These are phyloP conservation scores for Phaeosphaeriaceae sp. DNA, from an alignment of 2,329 filamentous ascomycete genomes.

Conservation along the genomic window DNA sequence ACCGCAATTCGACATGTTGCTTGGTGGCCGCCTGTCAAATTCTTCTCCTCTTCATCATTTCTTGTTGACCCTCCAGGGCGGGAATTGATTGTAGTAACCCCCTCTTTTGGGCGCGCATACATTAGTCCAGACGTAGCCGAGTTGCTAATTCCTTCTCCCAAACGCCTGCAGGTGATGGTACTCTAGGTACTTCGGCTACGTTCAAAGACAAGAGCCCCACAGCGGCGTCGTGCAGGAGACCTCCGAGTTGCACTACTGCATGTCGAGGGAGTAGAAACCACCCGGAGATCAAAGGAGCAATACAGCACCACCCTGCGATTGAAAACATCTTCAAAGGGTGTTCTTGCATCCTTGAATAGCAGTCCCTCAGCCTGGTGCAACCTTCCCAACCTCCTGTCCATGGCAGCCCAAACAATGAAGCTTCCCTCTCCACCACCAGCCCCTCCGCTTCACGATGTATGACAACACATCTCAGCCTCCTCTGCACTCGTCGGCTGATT, in stretches of 20 bases:
- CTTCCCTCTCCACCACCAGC: slow-evolving; percentile 7
- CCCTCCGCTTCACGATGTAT: slow-evolving; percentile 27
- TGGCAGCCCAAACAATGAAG: slow-evolving; percentile 31
- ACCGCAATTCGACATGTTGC: slow-evolving; percentile 2
- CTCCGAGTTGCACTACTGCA: slow-evolving; percentile 19
- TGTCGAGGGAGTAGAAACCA: slow-evolving; percentile 7
- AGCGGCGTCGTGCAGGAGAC: slow-evolving; percentile 21
- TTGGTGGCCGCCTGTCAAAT: no score
- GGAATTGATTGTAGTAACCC: slow-evolving; percentile 7
- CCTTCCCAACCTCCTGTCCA: slow-evolving; percentile 1
- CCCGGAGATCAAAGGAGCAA: neutral
- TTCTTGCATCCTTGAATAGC: no score
- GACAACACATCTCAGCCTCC: slow-evolving; percentile 20
- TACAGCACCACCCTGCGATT: neutral
- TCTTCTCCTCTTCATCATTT: neutral
- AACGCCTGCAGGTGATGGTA: slow-evolving; percentile 31
- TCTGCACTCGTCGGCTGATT: slow-evolving; percentile 13
- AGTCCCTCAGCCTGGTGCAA: neutral
- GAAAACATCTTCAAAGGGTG: neutral
- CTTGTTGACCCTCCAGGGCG: neutral
- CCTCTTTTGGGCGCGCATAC: slow-evolving; percentile 35
- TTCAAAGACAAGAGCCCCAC: slow-evolving; percentile 24
- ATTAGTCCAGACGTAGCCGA: slow-evolving; percentile 30
- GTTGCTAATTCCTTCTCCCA: slow-evolving; percentile 15
- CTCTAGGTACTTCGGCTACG: slow-evolving; percentile 17